These are phyloP conservation scores for Haberlea rhodopensis DNA, from an alignment of 257 asterid species.

Conservation along the genomic window DNA sequence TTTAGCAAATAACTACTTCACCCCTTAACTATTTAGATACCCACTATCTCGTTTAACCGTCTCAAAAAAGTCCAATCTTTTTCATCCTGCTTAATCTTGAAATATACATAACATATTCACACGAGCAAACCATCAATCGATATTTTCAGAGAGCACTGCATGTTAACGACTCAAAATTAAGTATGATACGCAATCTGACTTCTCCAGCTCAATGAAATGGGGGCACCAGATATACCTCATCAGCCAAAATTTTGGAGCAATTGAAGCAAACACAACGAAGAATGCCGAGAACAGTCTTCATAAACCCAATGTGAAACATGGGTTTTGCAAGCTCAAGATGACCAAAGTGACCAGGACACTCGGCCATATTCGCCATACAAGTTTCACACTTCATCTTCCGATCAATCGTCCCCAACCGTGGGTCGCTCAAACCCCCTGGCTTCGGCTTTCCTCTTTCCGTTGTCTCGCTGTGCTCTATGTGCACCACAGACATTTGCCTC, in stretches of 20 bases:
- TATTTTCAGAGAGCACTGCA: no score
- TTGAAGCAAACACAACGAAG: constrained; percentile 94
- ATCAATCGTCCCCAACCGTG: constrained; percentile 88
- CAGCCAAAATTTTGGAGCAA: constrained; percentile 91
- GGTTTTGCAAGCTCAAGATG: constrained; percentile 98
- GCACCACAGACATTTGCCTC: constrained; percentile 99
- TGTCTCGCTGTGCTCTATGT: constrained; percentile 95
- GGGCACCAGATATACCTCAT: constrained; percentile 57
- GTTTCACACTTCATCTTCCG: constrained; percentile 96
- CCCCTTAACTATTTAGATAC: not conserved
- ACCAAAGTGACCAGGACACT: constrained; percentile 97
- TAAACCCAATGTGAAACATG: constrained; percentile 93
- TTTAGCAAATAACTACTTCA: not conserved
- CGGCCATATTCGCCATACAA: constrained; percentile 98
- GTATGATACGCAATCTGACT: no score
- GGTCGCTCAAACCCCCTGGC: constrained; percentile 86
- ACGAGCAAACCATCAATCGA: not conserved
- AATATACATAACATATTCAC: not conserved
- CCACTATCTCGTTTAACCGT: not conserved
- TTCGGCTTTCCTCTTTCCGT: constrained; percentile 97
- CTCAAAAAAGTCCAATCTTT: not conserved
- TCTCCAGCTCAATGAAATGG: not conserved
- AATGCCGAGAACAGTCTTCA: constrained; percentile 84
- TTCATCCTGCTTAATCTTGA: not conserved
- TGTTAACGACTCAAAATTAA: not conserved